Evolutionary conservation across 2,329 filamentous ascomycete species (phyloP).

Genomic region (Talaromyces sp.): DNA sequence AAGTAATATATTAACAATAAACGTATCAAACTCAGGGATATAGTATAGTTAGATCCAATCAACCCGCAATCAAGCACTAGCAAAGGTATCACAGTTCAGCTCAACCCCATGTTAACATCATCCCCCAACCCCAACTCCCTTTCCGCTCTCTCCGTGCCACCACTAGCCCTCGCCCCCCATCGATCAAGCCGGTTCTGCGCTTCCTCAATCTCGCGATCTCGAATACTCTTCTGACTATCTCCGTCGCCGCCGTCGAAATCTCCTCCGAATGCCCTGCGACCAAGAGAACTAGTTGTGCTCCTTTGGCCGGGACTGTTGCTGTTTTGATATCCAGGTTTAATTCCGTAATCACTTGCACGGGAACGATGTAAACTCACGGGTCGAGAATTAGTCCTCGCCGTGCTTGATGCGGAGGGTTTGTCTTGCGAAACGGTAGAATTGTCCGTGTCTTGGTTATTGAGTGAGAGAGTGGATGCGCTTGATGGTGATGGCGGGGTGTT

Average conservation of each 20-base stretch:
- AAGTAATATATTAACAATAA: too few species aligned
- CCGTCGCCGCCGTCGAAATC: slow-evolving; percentile 18
- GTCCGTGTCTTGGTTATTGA: slow-evolving; percentile 14
- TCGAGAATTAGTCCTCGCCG: slow-evolving; percentile 20
- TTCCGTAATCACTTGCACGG: slow-evolving; percentile 23
- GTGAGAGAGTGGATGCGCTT: slow-evolving; percentile 16
- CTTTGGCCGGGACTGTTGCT: slow-evolving; percentile 20
- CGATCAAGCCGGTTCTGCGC: slow-evolving; percentile 47
- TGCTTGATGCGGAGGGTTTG: slow-evolving; percentile 8
- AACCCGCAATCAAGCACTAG: not conserved
- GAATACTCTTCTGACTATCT: slow-evolving; percentile 28
- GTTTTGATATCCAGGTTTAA: slow-evolving; percentile 20
- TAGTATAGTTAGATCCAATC: too few species aligned
- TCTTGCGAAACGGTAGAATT: not conserved
- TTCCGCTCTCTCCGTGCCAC: slow-evolving; percentile 47
- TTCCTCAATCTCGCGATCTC: slow-evolving; percentile 35
- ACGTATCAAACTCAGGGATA: too few species aligned
- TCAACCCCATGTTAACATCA: slow-evolving; percentile 76
- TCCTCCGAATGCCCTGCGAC: not conserved
- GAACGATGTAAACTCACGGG: slow-evolving; percentile 29
- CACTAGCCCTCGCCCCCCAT: slow-evolving; percentile 51
- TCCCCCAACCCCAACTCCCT: slow-evolving; percentile 73
- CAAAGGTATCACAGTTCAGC: slow-evolving; percentile 42
- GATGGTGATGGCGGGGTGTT: slow-evolving; percentile 21
- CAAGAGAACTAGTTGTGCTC: slow-evolving; percentile 12